Evolutionary conservation across 441 rosid species (phyloP), one percentile per base, ranked within the genome.

Genomic region (Eruca vesicaria): DNA sequence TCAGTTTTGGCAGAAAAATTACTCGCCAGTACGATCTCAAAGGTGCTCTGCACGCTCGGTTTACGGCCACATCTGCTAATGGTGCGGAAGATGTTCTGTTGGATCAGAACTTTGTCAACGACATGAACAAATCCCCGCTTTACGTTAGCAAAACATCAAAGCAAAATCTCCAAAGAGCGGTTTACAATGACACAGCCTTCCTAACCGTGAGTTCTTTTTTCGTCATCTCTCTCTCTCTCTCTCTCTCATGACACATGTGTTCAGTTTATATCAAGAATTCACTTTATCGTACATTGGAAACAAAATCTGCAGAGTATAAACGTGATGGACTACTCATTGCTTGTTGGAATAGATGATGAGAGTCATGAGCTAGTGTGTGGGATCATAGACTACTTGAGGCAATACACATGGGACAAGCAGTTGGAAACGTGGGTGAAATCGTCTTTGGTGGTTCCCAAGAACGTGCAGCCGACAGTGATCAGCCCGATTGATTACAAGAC

Each of bases 391-490:
- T 96, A 90, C 65, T 91, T 96, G 11, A 87, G 99, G 77, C 98
- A 96, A 82, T 96, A 92, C 80, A 96, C 99, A 7, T 95, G 90
- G 98, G 99, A 95, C 86, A 95, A 95, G 76, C 98, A 93, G 33
- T 77, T 93, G 6, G 99, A 96, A 83, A 94, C 99, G 11, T 93
- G 97, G 98, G 99, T 90, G 23, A 96, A 96, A 83, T 83, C 96
- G 59, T 94, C 99, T 2, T 85, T 96, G 20, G 94, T 86, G 62
- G 91, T 89, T 19, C 97, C 99, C 0, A 92, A 77, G 85, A 96
- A 96, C 61, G 76, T 85, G 16, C 79, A 79, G 75, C 99, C 99
- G 0, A 96, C 99, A 4, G 91, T 96, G 15, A 90, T 96, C 53
- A 92, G 98, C 73, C 98, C 99, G 0, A 89, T 57, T 58, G 98